Percentiles rank a stretch among this genome's conserved stretches.
phyloP scores from a whole-genome alignment of 257 asterid genomes.

The Paulownia fortunei region DNA sequence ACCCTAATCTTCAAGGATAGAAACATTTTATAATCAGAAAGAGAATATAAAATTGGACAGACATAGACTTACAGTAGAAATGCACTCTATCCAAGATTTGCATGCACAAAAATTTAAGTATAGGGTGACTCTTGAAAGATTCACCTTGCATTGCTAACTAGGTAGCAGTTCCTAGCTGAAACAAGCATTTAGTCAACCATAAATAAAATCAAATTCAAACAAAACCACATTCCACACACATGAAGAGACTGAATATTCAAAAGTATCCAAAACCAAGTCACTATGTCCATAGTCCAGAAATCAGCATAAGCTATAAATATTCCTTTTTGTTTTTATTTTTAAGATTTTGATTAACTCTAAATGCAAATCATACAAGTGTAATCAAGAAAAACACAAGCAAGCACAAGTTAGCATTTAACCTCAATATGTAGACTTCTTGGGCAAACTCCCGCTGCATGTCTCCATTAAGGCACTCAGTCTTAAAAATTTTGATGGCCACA shows the following conservation, averaged over 20 bases:
- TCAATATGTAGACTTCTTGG: constrained; percentile 88
- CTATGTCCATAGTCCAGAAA: background rate
- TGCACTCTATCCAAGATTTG: background rate
- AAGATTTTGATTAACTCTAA: background rate
- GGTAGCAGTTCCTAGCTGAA: background rate
- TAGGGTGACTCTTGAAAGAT: background rate
- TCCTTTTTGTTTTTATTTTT: background rate
- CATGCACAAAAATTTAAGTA: background rate
- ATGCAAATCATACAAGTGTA: background rate
- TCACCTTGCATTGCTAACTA: background rate
- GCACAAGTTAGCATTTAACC: constrained; percentile 43
- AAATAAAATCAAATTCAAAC: background rate
- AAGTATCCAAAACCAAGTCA: background rate
- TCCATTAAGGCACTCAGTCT: constrained; percentile 54
- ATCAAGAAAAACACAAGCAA: background rate
- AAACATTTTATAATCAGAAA: background rate
- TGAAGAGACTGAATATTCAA: background rate
- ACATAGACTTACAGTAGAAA: constrained; percentile 1
- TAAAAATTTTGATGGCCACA: constrained; percentile 85
- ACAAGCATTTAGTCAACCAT: background rate
- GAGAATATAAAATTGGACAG: background rate
- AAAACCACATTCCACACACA: background rate
- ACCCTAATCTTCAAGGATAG: background rate
- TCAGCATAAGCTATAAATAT: background rate
- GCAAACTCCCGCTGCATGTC: constrained; percentile 68